Evolutionary conservation across 495 filamentous ascomycete species (phyloP).

Genomic region (Xylaria acuta): DNA sequence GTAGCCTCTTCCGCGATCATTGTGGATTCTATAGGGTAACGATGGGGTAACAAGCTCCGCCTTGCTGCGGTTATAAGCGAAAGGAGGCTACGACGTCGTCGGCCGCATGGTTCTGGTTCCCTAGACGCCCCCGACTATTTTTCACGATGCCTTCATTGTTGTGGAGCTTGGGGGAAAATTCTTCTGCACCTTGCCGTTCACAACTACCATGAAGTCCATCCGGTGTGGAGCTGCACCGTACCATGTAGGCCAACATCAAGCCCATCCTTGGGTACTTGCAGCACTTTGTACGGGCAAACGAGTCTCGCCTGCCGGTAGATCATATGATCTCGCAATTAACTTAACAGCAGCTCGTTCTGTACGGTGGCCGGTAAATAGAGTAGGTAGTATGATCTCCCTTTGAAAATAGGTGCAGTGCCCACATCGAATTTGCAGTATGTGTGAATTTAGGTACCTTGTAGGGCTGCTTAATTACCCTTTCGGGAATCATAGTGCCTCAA

Average conservation of each 20-base stretch:
- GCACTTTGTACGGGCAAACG: neutral
- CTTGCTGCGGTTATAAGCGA: conserved; percentile 24
- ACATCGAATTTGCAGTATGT: neutral
- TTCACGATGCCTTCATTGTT: conserved; percentile 41
- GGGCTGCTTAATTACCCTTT: conserved; percentile 14
- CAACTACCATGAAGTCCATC: conserved; percentile 6
- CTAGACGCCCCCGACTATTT: conserved; percentile 27
- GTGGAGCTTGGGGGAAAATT: conserved; percentile 34
- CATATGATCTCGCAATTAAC: conserved; percentile 14
- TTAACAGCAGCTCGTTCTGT: neutral
- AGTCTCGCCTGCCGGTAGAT: neutral
- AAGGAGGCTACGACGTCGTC: neutral
- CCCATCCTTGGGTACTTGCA: neutral
- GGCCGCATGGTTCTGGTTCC: conserved; percentile 24
- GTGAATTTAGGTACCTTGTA: neutral
- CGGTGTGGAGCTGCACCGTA: conserved; percentile 1
- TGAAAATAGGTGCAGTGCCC: neutral
- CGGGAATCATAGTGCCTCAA: neutral
- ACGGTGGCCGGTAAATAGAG: neutral
- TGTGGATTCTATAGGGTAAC: conserved; percentile 44
- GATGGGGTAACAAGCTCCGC: conserved; percentile 38
- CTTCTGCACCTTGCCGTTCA: conserved; percentile 26
- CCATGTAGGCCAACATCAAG: neutral
- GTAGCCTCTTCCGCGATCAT: conserved; percentile 17
- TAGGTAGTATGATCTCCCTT: neutral